These are phyloP conservation scores for Beauveria medogensis DNA, from an alignment of 2,329 filamentous ascomycete species.

Conservation along the genomic window DNA sequence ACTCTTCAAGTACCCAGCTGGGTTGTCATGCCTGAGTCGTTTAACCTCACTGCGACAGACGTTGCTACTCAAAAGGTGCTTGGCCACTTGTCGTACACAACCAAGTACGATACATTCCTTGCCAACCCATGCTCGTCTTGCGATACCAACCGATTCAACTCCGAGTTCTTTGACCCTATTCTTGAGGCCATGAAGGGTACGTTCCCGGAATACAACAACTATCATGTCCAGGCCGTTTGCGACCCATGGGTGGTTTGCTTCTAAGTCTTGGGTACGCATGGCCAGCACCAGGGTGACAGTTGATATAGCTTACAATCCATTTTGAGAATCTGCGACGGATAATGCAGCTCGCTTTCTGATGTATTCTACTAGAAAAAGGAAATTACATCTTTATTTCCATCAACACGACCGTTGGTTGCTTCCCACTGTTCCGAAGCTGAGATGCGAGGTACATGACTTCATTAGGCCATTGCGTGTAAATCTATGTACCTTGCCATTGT, in stretches of 20 bases:
- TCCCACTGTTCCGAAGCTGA: background rate
- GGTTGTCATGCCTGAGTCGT: slow-evolving; percentile 32
- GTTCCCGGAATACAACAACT: slow-evolving; percentile 31
- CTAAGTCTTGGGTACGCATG: slow-evolving; percentile 13
- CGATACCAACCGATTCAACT: slow-evolving; percentile 27
- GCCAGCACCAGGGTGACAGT: background rate
- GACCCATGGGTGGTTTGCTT: slow-evolving; percentile 31
- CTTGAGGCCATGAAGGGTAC: slow-evolving; percentile 30
- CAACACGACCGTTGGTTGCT: background rate
- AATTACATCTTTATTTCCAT: background rate
- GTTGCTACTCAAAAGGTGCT: slow-evolving; percentile 24
- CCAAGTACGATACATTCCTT: slow-evolving; percentile 30
- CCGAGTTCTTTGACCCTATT: slow-evolving; percentile 29
- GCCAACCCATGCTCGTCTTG: slow-evolving; percentile 28
- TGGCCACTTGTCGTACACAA: slow-evolving; percentile 29
- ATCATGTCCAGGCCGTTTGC: slow-evolving; percentile 29
- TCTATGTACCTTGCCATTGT: background rate
- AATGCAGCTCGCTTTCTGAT: slow-evolving; percentile 6
- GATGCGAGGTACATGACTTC: background rate
- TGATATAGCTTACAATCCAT: slow-evolving; percentile 1
- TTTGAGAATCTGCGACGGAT: slow-evolving; percentile 1
- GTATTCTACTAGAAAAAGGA: background rate
- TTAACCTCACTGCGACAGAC: slow-evolving; percentile 27
- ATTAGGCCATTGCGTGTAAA: background rate
- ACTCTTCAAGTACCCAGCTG: slow-evolving; percentile 22